Evolutionary conservation across 1,139 yeast species (phyloP), one percentile per base, ranked within the genome.

Genomic region (Insectozyma bohioensis): DNA sequence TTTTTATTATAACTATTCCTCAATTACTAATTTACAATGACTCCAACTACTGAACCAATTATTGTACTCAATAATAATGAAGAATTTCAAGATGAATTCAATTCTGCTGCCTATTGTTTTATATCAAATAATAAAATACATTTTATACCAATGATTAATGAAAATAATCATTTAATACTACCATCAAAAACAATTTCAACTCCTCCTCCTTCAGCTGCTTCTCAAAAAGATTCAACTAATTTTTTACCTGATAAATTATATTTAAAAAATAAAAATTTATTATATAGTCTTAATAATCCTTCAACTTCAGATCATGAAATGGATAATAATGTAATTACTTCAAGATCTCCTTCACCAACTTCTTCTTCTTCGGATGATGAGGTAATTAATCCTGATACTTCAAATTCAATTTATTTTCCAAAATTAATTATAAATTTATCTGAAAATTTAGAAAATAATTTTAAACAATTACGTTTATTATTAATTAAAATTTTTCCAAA

Each of bases 281-380:
- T 69, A 26, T 69, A 68, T 46, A 52, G 63, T 32, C 51, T 69
- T 26, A 69, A 69, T 44, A 68, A 69, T 44, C 74, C 75, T 5
- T 62, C 70, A 6, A 47, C 61, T 22, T 63, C 71, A 1, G 74
- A 67, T 37, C 42, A 60, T 8, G 72, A 67, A 29, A 52, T 58
- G 1, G 71, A 64, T 25, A 26, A 33, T 20, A 30, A 36, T 20
- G 30, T 32, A 17, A 15, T 25, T 23, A 30, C 25, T 3, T 33
- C 41, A 6, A 31, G 39, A 20, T 31, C 39, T 6, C 45, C 40
- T 11, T 37, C 45, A 4, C 42, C 51, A 10, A 47, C 54, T 3
- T 45, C 49, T 8, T 47, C 51, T 2, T 35, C 43, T 10, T 40
- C 46, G 4, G 42, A 40, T 4, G 20, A 24, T 14, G 25, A 23